Base-by-base conservation (phyloP, 345 rosid species). In the Citrus cavaleriei region DNA sequence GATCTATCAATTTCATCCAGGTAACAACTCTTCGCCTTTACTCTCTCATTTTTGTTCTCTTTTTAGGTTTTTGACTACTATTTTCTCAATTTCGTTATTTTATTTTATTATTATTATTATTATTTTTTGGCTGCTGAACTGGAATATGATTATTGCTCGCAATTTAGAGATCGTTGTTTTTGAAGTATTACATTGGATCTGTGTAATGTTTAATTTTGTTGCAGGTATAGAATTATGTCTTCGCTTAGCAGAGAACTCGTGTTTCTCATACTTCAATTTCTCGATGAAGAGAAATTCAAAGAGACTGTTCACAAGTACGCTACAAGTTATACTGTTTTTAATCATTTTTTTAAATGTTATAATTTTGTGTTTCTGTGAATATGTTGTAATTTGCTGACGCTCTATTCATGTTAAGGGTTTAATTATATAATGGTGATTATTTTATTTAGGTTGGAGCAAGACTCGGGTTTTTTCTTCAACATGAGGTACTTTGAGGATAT, bases 221-320 rank as follows among this genome's bases (percentile, higher is more conserved):
- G 69, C 79, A 80, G 84, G 62, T 54, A 24, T 19, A 37, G 72
- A 78, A 86, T 75, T 78, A 94, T 92, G 98, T 84, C 97, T 37
- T 94, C 95, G 55, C 91, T 91, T 21, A 91, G 95, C 80, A 90
- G 93, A 67, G 98, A 94, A 40, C 95, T 94, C 27, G 97, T 94
- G 78, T 94, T 94, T 76, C 90, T 92, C 63, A 91, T 94, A 87
- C 98, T 92, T 77, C 98, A 93, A 78, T 92, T 92, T 85, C 96
- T 93, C 25, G 94, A 93, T 32, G 95, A 93, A 78, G 98, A 93
- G 90, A 93, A 93, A 83, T 92, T 85, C 80, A 92, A 88, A 74
- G 93, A 89, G 19, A 85, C 93, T 80, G 93, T 94, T 86, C 93
- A 94, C 85, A 92, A 81, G 98, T 93, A 72, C 21, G 84, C 57